Base-by-base conservation (phyloP, 2,329 filamentous ascomycete species). In the Trichoderma sp. region DNA sequence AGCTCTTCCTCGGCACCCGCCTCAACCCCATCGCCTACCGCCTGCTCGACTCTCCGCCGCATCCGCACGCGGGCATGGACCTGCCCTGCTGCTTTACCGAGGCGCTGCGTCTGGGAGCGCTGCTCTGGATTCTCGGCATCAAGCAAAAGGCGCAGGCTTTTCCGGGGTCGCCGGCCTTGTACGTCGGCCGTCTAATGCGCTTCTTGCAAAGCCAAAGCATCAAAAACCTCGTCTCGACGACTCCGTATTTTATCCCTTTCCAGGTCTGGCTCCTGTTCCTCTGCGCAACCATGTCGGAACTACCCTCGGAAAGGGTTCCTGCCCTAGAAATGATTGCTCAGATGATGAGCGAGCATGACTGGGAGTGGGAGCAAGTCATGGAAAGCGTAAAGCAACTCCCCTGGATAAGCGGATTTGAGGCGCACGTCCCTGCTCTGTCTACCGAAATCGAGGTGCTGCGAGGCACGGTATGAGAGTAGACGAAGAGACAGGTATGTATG, bases 1-100 rank as follows among this genome's bases (percentile, higher is more conserved):
- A 64, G 51, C n/a, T 64, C 28, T 58, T 43, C 21, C 30, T 64
- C 34, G 62, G 62, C 34, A 51, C 50, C 1, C 62, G 44, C 12
- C 51, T 64, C 6, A 64, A 64, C 7, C 61, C 61, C 2, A 64
- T 64, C 45, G 30, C 61, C 17, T 57, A 64, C 28, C 61, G 61
- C 9, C 24, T 64, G 2, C 45, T 64, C n/a, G 44, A 64, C 14
- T 51, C 61, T 14, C 39, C 54, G 21, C 21, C 50, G 7, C 28
- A 43, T 14, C 15, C 45, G 7, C 61, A 64, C 24, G 12, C 30
- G 5, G 34, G 57, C 24, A 12, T 21, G 5, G 52, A 51, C 28
- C n/a, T 17, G 21, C 30, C 61, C 17, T 64, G 30, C 17, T 17
- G 30, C 12, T 44, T 55, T 5, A 26, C 57, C 6, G 44, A 64